Conservation (phyloP, 116 monocot species). For the Thalassia testudinum region DNA sequence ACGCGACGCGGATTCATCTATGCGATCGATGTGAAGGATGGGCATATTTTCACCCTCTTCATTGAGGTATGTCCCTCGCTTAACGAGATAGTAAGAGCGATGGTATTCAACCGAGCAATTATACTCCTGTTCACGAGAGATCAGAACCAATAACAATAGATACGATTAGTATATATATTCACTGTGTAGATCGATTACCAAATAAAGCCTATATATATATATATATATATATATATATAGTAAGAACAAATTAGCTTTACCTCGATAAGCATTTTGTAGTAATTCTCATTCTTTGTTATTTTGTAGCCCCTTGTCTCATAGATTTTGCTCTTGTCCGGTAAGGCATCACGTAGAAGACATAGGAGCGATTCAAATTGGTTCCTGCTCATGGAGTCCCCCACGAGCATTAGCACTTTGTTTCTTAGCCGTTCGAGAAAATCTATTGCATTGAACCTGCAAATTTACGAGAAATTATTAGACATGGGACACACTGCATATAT, state of each 20-base stretch:
- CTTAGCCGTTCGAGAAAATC: slow-evolving; percentile 67
- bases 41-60: slow-evolving; percentile 36
- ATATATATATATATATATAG: too few species aligned
- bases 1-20: slow-evolving; percentile 51
- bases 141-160: too few species aligned
- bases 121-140: slow-evolving; percentile 37
- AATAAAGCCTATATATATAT: too few species aligned
- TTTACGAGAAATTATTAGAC: too few species aligned
- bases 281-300: too few species aligned
- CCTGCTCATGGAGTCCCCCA: slow-evolving; percentile 79
- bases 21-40: slow-evolving; percentile 48
- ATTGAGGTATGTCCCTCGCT: slow-evolving; percentile 41
- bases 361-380: slow-evolving; percentile 84
- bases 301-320: slow-evolving; percentile 64
- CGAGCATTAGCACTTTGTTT: slow-evolving; percentile 54
- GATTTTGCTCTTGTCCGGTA: slow-evolving; percentile 64
- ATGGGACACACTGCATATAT: too few species aligned
- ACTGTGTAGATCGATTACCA: too few species aligned
- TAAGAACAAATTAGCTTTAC: too few species aligned
- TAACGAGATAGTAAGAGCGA: slow-evolving; percentile 73
- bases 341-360: slow-evolving; percentile 52
- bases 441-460: slow-evolving; percentile 68
- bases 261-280: too few species aligned
- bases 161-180: too few species aligned
- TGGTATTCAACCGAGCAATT: slow-evolving; percentile 57